Percentiles rank a stretch among this genome's conserved stretches.
Evolutionary conservation across 257 asterid species (phyloP).

Genomic region (Eustoma russellianum): DNA sequence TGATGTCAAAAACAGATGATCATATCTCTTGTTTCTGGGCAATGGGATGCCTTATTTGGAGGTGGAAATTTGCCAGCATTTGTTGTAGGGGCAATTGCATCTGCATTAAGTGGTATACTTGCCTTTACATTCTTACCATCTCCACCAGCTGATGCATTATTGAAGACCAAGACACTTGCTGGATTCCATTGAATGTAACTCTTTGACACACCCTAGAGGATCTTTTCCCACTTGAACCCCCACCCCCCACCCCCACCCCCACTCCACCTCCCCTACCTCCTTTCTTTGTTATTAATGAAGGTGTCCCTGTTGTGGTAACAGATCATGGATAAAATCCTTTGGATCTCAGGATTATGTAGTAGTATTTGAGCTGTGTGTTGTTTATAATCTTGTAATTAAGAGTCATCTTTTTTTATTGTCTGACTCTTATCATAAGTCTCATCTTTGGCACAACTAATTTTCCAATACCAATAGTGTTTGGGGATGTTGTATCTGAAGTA

Average conservation of each 20-base stretch:
- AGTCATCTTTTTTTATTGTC: too few relatives aligned
- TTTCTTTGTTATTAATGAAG: background rate
- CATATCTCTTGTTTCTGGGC: conserved; percentile 63
- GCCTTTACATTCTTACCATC: conserved; percentile 23
- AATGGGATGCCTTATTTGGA: conserved; percentile 66
- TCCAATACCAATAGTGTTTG: too few relatives aligned
- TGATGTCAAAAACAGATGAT: conserved; percentile 22
- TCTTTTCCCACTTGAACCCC: too few relatives aligned
- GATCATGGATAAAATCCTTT: background rate
- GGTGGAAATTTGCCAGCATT: conserved; percentile 87
- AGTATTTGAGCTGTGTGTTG: background rate
- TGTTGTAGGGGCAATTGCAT: conserved; percentile 55
- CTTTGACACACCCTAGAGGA: too few relatives aligned
- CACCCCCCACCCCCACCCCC: background rate
- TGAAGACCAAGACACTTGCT: background rate
- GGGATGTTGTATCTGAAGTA: too few relatives aligned
- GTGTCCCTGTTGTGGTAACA: background rate
- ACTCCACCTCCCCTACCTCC: too few relatives aligned
- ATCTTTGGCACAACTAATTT: too few relatives aligned
- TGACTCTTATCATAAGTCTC: too few relatives aligned
- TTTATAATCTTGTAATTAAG: background rate
- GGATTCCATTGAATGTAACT: conserved; percentile 1
- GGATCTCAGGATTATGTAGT: background rate
- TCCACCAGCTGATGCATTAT: conserved; percentile 1
- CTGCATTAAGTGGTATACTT: conserved; percentile 47